Conservation (phyloP, 2,329 filamentous ascomycete species). For the Fonsecaea pugnacius region DNA sequence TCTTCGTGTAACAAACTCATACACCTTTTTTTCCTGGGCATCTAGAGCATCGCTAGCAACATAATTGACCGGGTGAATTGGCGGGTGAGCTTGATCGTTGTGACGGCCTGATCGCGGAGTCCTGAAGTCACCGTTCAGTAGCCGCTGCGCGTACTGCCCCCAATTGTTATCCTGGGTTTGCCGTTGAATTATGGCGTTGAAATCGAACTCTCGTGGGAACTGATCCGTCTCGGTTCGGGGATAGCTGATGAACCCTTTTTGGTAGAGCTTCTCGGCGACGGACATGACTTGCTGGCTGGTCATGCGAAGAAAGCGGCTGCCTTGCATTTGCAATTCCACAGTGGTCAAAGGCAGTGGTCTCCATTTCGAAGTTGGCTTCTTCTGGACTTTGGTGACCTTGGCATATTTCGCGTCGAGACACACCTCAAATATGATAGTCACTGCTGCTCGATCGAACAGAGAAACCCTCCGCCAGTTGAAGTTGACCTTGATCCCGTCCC, state of each 20-base stretch:
- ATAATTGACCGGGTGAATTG: constrained; percentile 94
- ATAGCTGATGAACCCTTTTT: constrained; percentile 95
- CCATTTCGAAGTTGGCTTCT: constrained; percentile 92
- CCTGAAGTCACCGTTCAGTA: constrained; percentile 68
- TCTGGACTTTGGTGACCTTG: constrained; percentile 80
- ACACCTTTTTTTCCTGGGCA: constrained; percentile 74
- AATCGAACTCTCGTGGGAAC: constrained; percentile 87
- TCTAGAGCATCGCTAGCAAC: constrained; percentile 66
- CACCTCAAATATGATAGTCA: constrained; percentile 80
- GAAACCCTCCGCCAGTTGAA: constrained; percentile 83
- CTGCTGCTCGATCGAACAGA: constrained; percentile 84
- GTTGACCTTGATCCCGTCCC: constrained; percentile 76
- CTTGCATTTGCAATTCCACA: constrained; percentile 94
- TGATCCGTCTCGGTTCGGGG: constrained; percentile 96
- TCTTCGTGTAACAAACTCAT: constrained; percentile 88
- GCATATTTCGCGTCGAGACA: constrained; percentile 78
- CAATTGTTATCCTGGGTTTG: constrained; percentile 77
- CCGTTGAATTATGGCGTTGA: constrained; percentile 78
- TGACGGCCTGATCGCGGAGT: constrained; percentile 81
- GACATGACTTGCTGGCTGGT: constrained; percentile 89
- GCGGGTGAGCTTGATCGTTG: constrained; percentile 96
- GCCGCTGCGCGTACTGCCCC: constrained; percentile 77
- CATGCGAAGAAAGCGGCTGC: constrained; percentile 86
- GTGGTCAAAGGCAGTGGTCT: constrained; percentile 92
- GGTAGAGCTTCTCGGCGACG: constrained; percentile 82